Evolutionary conservation across 208 protist genomes (phyloP).

Genomic region (Trypanosomatidae sp.): DNA sequence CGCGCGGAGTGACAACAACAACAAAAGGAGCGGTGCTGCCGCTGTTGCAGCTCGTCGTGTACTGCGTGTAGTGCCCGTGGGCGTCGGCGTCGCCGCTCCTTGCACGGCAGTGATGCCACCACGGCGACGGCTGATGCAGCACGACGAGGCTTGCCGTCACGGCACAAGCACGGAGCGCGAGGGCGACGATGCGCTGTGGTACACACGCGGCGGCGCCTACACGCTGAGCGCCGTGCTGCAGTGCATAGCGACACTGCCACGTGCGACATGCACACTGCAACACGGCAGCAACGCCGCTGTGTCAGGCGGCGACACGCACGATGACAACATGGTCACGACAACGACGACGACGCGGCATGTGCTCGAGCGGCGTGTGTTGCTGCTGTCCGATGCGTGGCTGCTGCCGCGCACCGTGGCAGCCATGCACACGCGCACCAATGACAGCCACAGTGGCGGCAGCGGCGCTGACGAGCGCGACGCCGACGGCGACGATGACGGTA

Average conservation of each 20-base stretch:
- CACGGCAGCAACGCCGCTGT: neutral
- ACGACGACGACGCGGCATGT: too few species aligned
- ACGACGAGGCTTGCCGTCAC: too few species aligned
- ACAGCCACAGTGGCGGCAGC: neutral
- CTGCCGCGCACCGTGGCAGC: slow-evolving; percentile 35
- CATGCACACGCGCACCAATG: slow-evolving; percentile 5
- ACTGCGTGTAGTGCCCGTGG: slow-evolving; percentile 3
- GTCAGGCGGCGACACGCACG: neutral
- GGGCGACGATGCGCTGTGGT: slow-evolving; percentile 7
- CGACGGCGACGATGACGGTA: neutral
- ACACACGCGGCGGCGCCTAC: slow-evolving; percentile 53
- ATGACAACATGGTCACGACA: neutral
- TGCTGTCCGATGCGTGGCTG: slow-evolving; percentile 55
- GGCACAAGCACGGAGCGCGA: too few species aligned
- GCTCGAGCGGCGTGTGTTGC: slow-evolving; percentile 19
- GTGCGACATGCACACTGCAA: too few species aligned
- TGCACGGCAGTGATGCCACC: neutral
- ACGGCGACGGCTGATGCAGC: too few species aligned
- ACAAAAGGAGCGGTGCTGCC: neutral
- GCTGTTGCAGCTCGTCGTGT: neutral
- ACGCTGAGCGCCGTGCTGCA: slow-evolving; percentile 30
- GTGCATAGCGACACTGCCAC: slow-evolving; percentile 7
- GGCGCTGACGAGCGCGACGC: neutral
- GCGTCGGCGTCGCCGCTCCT: neutral
- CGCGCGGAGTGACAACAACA: neutral